Base-by-base conservation (phyloP, 441 rosid genomes). In the Eutrema salsugineum region DNA sequence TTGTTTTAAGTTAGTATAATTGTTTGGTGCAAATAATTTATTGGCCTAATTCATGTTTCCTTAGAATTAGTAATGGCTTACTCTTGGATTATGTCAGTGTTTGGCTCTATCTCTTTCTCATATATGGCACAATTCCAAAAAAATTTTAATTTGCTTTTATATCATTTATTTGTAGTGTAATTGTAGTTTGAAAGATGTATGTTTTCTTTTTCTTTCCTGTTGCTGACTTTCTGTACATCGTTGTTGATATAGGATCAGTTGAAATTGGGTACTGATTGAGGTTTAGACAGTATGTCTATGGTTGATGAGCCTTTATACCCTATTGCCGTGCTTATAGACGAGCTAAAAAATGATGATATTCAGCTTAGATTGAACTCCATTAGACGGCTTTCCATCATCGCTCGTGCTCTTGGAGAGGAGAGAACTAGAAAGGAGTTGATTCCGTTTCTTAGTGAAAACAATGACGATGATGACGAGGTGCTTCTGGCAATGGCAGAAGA, bases 401-500 rank as follows among this genome's bases (percentile, higher is more conserved):
- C 98, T 6, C 93, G 96, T 48, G 98, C 95, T 33, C 95, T 94
- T 8, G 97, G 97, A 5, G 98, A 94, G 74, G 98, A 94, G 76
- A 77, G 93, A 59, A 88, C 98, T 0, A 73, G 97, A 49, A 91
- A 84, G 80, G 99, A 94, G 75, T 71, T 94, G 75, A 86, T 94
- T 33, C 98, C 97, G 1, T 94, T 94, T 79, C 83, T 94, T n/a
- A 83, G 91, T 14, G 99, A 94, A 78, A 94, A 87, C 81, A 90
- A 94, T 51, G 97, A 94, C 5, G 97, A 94, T 14, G 99, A 91
- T 33, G 99, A 94, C 24, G 99, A 91, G 80, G 95, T 94, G 35
- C 90, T 91, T 71, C 89, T 90, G 42, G 97, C 95, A 1, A 82
- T 88, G 90, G 93, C 99, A 1, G 97, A 91, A 68, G 99, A 94